A percentile compares a stretch with the other conserved stretches of the same genome.
Evolutionary conservation across 2,329 filamentous ascomycete species (phyloP).

Genomic region (Fusarium sororula): DNA sequence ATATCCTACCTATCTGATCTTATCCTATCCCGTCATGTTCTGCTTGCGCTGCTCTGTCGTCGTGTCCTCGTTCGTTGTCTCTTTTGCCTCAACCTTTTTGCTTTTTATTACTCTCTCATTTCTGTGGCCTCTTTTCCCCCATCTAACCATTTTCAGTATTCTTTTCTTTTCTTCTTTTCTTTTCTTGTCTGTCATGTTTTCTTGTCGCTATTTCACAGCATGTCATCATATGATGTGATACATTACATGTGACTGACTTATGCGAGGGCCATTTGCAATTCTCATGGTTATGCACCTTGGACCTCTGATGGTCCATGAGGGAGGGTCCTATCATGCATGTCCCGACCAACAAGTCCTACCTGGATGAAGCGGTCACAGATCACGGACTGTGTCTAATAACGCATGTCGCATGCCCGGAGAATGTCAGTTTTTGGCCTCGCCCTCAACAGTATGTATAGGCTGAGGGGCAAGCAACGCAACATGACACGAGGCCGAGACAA

Average conservation of each 20-base stretch:
- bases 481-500: conserved; percentile 30
- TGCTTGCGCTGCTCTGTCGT: background rate
- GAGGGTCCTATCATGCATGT: conserved; percentile 8
- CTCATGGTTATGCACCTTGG: conserved; percentile 21
- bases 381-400: conserved; percentile 7
- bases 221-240: conserved; percentile 23
- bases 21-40: background rate
- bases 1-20: background rate
- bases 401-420: conserved; percentile 15
- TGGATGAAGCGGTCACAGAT: background rate
- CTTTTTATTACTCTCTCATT: background rate
- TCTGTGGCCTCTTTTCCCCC: conserved; percentile 18
- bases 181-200: background rate
- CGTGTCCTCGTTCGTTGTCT: background rate
- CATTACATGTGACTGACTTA: conserved; percentile 17
- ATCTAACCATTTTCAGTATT: background rate
- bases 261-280: conserved; percentile 22
- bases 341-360: background rate
- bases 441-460: conserved; percentile 5
- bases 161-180: background rate
- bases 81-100: background rate
- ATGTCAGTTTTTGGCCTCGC: conserved; percentile 9
- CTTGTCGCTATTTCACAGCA: background rate
- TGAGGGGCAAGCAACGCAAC: conserved; percentile 11
- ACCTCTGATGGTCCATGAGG: conserved; percentile 11